A percentile compares a stretch with the other conserved stretches of the same genome.
These are phyloP conservation scores for Pelargonium cotyledonis DNA, from an alignment of 441 rosid genomes.

Conservation along the genomic window DNA sequence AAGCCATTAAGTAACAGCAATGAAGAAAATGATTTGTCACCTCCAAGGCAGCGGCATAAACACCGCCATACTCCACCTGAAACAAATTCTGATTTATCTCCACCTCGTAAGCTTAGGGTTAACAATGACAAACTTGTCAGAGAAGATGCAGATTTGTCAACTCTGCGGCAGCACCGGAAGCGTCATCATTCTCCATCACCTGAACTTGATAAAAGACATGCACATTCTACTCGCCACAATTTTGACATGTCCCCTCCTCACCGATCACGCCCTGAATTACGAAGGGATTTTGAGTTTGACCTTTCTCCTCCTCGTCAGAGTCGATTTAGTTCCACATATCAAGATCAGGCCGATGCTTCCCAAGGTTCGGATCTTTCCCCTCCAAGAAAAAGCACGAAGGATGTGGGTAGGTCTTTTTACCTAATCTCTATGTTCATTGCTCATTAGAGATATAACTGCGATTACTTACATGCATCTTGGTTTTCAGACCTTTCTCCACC, in stretches of 20 bases:
- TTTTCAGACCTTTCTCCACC: slow-evolving; percentile 51
- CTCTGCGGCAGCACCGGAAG: slow-evolving; percentile 24
- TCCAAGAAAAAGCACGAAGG: slow-evolving; percentile 33
- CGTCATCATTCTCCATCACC: slow-evolving; percentile 29
- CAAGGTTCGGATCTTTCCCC: slow-evolving; percentile 44
- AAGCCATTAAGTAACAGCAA: slow-evolving; percentile 12
- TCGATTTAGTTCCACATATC: slow-evolving; percentile 10
- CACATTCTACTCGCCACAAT: neutral
- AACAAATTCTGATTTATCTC: neutral
- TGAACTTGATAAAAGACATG: slow-evolving; percentile 13
- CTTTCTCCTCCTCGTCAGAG: slow-evolving; percentile 14
- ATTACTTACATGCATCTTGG: slow-evolving; percentile 20
- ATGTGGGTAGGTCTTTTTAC: neutral
- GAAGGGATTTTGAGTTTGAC: slow-evolving; percentile 9
- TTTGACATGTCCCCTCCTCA: slow-evolving; percentile 30
- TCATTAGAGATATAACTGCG: neutral
- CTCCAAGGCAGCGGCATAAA: too few relatives aligned
- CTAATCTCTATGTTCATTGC: neutral
- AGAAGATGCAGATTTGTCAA: slow-evolving; percentile 31
- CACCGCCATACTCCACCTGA: too few relatives aligned
- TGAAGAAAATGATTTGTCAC: neutral
- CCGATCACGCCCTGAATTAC: too few relatives aligned
- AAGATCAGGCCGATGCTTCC: too few relatives aligned
- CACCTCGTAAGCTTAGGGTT: neutral
- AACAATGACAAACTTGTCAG: slow-evolving; percentile 14